Conservation (phyloP, 306 rosid species). For the Trichosanthes cucumerina region DNA sequence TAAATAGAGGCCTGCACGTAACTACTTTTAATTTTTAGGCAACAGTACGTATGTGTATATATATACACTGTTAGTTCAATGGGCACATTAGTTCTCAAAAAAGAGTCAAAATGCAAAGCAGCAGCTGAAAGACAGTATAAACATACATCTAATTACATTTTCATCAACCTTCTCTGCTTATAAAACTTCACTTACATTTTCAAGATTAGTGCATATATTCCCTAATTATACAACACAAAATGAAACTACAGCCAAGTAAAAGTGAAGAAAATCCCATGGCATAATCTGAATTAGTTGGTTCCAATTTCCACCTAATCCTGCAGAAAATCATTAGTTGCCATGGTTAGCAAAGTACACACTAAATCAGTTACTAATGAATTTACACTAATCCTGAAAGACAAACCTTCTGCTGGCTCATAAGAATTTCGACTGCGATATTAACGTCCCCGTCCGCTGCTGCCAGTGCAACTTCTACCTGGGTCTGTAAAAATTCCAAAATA, state of each 20-base stretch:
- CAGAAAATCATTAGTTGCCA: background rate
- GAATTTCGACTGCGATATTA: conserved; percentile 86
- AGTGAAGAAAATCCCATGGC: conserved; percentile 5
- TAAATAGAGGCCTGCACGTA: too few species aligned
- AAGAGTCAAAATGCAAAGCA: background rate
- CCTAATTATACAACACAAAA: background rate
- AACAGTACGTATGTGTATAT: too few species aligned
- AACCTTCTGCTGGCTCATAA: conserved; percentile 97
- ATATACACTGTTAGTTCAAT: too few species aligned
- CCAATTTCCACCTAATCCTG: conserved; percentile 5
- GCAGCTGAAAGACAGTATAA: background rate
- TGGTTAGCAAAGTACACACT: background rate
- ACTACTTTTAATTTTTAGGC: too few species aligned
- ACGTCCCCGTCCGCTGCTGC: conserved; percentile 98
- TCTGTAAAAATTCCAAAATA: conserved; percentile 42
- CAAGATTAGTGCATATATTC: background rate
- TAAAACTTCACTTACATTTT: background rate
- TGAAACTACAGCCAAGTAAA: background rate
- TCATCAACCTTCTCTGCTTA: background rate
- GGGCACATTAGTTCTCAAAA: background rate
- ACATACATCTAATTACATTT: background rate
- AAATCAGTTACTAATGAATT: background rate
- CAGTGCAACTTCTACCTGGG: conserved; percentile 93
- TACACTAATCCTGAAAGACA: background rate
- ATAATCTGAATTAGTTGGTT: background rate